Conservation (phyloP, 2,329 filamentous ascomycete species). For the Pseudocercospora musae region DNA sequence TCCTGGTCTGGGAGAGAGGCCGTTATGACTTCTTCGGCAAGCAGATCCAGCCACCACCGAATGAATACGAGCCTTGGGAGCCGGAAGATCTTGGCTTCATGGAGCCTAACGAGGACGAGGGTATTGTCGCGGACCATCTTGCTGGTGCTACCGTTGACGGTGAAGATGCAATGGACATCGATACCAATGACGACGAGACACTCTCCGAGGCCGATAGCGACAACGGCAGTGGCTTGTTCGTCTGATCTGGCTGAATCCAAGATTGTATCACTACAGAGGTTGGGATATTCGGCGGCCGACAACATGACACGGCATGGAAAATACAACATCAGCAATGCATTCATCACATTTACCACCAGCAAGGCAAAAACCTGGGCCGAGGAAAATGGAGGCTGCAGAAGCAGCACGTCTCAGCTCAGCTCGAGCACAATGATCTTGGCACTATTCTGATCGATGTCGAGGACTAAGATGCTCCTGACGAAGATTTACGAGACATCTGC, state of each 20-base stretch:
- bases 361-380: too few species aligned
- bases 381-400: background rate
- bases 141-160: background rate
- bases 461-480: background rate
- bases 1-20: background rate
- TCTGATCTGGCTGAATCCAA: background rate
- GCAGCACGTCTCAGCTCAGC: background rate
- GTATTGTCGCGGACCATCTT: background rate
- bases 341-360: too few species aligned
- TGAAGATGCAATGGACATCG: background rate
- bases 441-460: background rate
- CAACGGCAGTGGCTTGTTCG: background rate
- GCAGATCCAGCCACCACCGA: conserved; percentile 1
- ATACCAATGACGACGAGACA: background rate
- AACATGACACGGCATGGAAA: background rate
- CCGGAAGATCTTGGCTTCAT: background rate
- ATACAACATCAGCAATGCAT: too few species aligned
- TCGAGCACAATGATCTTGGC: background rate
- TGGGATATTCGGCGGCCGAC: background rate
- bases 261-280: too few species aligned
- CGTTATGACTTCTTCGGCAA: conserved; percentile 1
- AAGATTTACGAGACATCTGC: background rate
- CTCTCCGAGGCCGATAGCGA: background rate
- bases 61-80: background rate
- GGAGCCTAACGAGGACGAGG: background rate